Percentiles rank a stretch among this genome's conserved stretches.
phyloP scores from a whole-genome alignment of 2,329 filamentous ascomycete species.

The Pseudocercospora vitis region DNA sequence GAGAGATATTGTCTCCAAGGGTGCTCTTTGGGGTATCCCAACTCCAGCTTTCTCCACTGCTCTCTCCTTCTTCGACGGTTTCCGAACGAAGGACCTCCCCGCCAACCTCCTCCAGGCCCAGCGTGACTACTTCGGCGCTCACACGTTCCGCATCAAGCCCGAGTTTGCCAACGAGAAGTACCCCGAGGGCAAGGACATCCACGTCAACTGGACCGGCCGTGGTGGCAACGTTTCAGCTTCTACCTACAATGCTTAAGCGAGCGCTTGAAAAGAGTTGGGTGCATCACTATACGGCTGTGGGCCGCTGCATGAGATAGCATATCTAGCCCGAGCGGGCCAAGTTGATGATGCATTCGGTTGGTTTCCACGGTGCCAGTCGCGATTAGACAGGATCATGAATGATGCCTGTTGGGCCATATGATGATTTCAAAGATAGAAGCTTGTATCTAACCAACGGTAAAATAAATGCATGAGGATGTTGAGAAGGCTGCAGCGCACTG shows the following conservation, averaged over 20 bases:
- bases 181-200: constrained; percentile 81
- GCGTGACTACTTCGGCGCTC: constrained; percentile 93
- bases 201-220: constrained; percentile 99
- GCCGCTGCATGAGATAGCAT: constrained; percentile 14
- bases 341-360: constrained; percentile 16
- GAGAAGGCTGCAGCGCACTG: too few relatives aligned
- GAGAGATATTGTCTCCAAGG: constrained; percentile 88
- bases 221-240: constrained; percentile 96
- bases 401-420: constrained; percentile 6
- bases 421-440: constrained; percentile 19
- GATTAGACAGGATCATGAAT: constrained; percentile 11
- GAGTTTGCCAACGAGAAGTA: constrained; percentile 61
- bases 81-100: constrained; percentile 93
- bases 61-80: constrained; percentile 97
- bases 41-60: constrained; percentile 96
- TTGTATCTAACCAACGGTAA: constrained; percentile 17
- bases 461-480: constrained; percentile 12
- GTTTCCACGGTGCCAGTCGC: background rate
- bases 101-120: constrained; percentile 98
- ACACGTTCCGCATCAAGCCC: constrained; percentile 57
- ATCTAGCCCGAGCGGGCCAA: constrained; percentile 12
- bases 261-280: constrained; percentile 5
- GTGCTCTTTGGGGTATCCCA: constrained; percentile 90
- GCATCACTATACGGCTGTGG: constrained; percentile 10
- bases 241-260: constrained; percentile 94